Conservation (phyloP, 2,329 filamentous ascomycete species). For the Fusarium musae region DNA sequence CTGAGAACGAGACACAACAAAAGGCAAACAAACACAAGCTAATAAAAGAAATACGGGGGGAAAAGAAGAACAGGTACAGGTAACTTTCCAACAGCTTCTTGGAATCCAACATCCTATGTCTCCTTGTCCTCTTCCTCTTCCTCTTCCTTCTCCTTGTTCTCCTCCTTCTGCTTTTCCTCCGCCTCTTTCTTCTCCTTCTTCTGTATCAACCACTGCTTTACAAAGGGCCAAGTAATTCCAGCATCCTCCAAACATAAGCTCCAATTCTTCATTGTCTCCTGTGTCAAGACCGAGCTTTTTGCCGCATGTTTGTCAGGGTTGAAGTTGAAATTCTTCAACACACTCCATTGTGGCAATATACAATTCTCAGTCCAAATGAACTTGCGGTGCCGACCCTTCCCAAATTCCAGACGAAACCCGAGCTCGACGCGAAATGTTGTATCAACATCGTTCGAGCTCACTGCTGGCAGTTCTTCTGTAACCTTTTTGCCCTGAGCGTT, state of each 20-base stretch:
- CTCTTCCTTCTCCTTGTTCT: background rate
- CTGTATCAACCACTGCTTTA: background rate
- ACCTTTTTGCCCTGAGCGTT: background rate
- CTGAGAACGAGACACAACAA: background rate
- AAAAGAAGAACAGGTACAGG: background rate
- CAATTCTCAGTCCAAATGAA: background rate
- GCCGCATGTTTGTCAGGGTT: background rate
- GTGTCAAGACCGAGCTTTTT: background rate
- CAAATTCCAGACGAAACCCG: background rate
- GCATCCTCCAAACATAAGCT: background rate
- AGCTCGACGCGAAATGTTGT: background rate
- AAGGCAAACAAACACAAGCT: background rate
- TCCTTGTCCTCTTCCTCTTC: background rate
- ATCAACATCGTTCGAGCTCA: background rate
- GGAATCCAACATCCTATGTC: background rate
- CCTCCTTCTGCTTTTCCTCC: background rate
- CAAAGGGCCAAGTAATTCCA: background rate
- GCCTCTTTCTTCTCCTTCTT: background rate
- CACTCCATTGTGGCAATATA: background rate
- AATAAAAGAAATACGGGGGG: background rate
- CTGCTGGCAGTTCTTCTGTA: background rate
- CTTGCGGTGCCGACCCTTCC: background rate
- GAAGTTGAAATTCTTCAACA: background rate
- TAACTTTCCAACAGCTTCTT: background rate
- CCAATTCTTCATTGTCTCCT: background rate